Base-by-base conservation (phyloP, 371 early-diverging fungal genomes). In the Gilbertella persicaria region DNA sequence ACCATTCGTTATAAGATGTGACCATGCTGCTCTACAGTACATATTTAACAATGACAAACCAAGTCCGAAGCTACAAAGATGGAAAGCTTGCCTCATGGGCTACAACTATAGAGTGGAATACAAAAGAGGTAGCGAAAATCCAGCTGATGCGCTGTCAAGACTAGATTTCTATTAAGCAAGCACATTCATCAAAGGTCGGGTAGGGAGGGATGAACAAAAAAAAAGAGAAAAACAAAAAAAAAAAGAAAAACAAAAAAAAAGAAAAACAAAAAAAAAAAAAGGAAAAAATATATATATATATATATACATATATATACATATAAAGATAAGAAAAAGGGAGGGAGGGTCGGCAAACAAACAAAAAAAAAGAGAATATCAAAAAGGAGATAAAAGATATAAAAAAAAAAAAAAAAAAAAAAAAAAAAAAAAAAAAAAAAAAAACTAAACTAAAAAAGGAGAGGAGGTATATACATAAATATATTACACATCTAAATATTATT, bases 81-180 rank as follows among this genome's bases (percentile, higher is more conserved):
- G 73, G 73, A 35, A 54, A 4, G 53, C 65, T 1, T 38, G 53
- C 9, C 41, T 73, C 5, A 20, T 62, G 49, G 58, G 60, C 0
- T 73, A 62, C 38, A 25, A 66, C 4, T 69, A 56, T 35, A 39
- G 47, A 1, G 48, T 71, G 0, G 33, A 54, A 6, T 54, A 67
- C 26, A 48, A 55, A 21, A 48, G 53, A 14, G 69, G 69, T 1
- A 47, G 35, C 0, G 30, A 52, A 0, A 70, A 77, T 47, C 60
- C 50, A 10, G 62, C 65, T 0, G 73, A 73, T 49, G 50, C 66
- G 10, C 53, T 75, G 14, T 69, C 67, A 3, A 39, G 61, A 10
- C 24, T 44, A 37, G 10, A 30, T 42, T 28, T 6, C 20, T 24
- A 24, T 24, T 16, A 24, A 9, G 20, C 21, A 33, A 33, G 5